phyloP scores from a whole-genome alignment of 495 filamentous ascomycete genomes.

The Hyaloscypha finlandica region DNA sequence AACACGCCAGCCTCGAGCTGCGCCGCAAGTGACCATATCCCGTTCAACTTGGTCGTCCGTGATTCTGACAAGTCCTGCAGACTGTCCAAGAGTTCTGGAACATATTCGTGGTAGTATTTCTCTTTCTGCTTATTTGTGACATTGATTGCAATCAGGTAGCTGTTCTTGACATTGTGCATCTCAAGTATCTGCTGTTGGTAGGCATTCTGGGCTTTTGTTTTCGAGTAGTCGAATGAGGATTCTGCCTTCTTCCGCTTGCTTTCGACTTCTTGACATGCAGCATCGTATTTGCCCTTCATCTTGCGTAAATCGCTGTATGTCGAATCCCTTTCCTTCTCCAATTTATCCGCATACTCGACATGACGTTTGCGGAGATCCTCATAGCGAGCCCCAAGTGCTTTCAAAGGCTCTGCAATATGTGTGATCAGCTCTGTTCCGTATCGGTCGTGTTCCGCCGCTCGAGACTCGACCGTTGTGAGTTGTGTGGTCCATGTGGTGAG shows the following conservation, averaged over 20 bases:
- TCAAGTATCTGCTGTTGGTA: conserved; percentile 89
- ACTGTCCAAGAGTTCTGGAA: conserved; percentile 92
- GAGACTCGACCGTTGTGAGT: conserved; percentile 81
- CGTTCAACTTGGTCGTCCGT: conserved; percentile 77
- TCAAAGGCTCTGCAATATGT: conserved; percentile 84
- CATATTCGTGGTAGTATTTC: conserved; percentile 94
- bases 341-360: conserved; percentile 80
- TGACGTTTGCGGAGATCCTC: conserved; percentile 94
- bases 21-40: conserved; percentile 77
- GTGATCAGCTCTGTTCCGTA: conserved; percentile 73
- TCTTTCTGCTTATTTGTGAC: conserved; percentile 96
- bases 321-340: conserved; percentile 84
- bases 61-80: conserved; percentile 89
- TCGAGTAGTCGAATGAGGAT: conserved; percentile 79
- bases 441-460: conserved; percentile 85
- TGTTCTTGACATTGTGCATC: conserved; percentile 98
- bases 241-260: conserved; percentile 92
- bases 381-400: conserved; percentile 67
- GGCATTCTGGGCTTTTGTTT: conserved; percentile 80
- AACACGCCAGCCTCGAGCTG: conserved; percentile 76
- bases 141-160: conserved; percentile 91
- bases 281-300: conserved; percentile 89
- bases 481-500: conserved; percentile 97
- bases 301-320: conserved; percentile 87
- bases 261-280: conserved; percentile 92